Evolutionary conservation across 345 rosid species (phyloP), one percentile per base, ranked within the genome.

Genomic region (Pistacia vera): DNA sequence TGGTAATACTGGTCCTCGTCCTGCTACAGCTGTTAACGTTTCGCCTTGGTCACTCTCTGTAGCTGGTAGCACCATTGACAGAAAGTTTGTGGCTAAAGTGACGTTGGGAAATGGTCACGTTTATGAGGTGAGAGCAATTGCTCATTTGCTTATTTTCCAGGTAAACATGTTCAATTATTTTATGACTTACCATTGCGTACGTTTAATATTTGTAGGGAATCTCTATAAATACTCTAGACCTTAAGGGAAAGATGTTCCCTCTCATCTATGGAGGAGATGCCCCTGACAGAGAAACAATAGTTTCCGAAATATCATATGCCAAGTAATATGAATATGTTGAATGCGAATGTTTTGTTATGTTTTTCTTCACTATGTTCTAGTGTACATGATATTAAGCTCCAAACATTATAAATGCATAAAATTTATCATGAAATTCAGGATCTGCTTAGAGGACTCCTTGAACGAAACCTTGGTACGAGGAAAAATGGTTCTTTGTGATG

Each of bases 11-110:
- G 85, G 87, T 20, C 87, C 87, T 11, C 8, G 5, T 1, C 70
- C 48, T 1, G 72, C 22, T 2, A 3, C 84, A 0, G 66, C 75
- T 8, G 0, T 1, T 12, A 85, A 80, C n/a, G 48, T 75, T 28
- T 77, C 85, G 2, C 91, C 90, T 4, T 86, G 89, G 88, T 60
- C 66, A 41, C 66, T 86, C 63, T 80, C 90, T 0, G 89, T 87
- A 25, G 88, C 87, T 73, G 83, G 87, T 54, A 79, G 87, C 74
- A 66, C 81, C 49, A 83, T 81, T 60, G 88, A 83, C 61, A 74
- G 89, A 22, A 56, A 69, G 62, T 80, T 86, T 14, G 8, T 66
- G 38, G 33, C 33, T 0, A 66, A 58, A 73, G 70, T 83, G 35
- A 74, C 70, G 44, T 63, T 81, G 51, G 90, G 87, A 6, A 83